A percentile compares a stretch with the other conserved stretches of the same genome.
Conservation (phyloP, 2,329 filamentous ascomycete genomes). For the Knufia fluminis region DNA sequence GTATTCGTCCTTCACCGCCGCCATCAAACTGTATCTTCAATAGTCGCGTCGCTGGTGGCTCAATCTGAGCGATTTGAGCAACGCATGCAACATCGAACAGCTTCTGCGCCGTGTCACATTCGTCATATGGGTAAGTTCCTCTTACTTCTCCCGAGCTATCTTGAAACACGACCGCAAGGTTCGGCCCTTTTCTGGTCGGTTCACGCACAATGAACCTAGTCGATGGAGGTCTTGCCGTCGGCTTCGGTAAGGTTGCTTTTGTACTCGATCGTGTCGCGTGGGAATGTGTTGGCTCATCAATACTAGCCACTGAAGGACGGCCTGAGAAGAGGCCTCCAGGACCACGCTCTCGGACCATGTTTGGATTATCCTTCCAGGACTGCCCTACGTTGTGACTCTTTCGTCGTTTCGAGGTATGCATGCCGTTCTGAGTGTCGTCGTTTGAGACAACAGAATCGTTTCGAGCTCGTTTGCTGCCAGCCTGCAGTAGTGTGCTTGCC, state of each 20-base stretch:
- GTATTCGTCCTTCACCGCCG: background rate
- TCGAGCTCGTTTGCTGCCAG: too few relatives aligned
- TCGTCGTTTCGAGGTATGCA: too few relatives aligned
- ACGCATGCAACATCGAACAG: slow-evolving; percentile 4
- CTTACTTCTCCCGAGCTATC: background rate
- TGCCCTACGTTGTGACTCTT: too few relatives aligned
- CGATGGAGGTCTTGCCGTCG: background rate
- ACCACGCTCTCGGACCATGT: too few relatives aligned
- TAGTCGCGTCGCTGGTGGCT: background rate
- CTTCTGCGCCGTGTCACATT: slow-evolving; percentile 1
- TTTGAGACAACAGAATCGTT: too few relatives aligned
- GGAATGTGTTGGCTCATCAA: too few relatives aligned
- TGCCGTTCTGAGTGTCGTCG: too few relatives aligned
- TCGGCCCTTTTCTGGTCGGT: background rate
- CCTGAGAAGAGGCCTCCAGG: too few relatives aligned
- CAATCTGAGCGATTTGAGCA: slow-evolving; percentile 1
- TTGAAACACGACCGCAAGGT: background rate
- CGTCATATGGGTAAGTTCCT: background rate
- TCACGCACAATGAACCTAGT: background rate
- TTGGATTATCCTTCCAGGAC: too few relatives aligned
- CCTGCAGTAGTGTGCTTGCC: too few relatives aligned
- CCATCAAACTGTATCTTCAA: background rate
- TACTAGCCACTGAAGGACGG: too few relatives aligned
- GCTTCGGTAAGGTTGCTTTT: background rate
- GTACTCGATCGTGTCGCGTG: too few relatives aligned